Evolutionary conservation across 176 grass and related monocot genomes (phyloP), one percentile per base, ranked within the genome.

Genomic region (barley (Hordeum vulgare)): DNA sequence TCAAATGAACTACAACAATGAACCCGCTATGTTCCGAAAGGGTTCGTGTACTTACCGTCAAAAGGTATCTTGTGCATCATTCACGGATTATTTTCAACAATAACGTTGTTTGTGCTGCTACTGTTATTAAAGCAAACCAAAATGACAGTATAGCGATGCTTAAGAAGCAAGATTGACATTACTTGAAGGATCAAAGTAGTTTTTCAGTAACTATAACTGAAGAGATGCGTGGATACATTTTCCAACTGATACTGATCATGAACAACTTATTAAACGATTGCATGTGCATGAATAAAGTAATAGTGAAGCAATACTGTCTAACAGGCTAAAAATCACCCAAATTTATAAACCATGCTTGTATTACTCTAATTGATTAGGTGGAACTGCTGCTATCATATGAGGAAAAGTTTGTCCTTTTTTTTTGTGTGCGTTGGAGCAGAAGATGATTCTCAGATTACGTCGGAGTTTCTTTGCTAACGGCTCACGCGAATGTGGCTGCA

Each of bases 1-100:
- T 71, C 86, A 87, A 53, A 88, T 94, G 79, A 97, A 97, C 79
- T 97, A 97, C 61, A 80, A 94, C 79, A 85, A 97, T 24, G 81
- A 94, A 63, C 88, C 83, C 2, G 87, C 88, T 72, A 89, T 97
- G 44, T 97, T 92, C 64, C 83, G 83, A 61, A 97, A 94, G 45
- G 91, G 91, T 75, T 97, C 94, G 42, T 97, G 87, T 88, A 78
- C 86, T 66, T 97, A 88, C 53, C 63, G 83, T 61, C 73, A 88
- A 4, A 88, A 91, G 89, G 89, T 94, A 34, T 31, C 63, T 26
- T 24, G 35, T 21, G 62, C 57, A 7, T 49, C 33, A 69, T 78
- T 41, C 66, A n/a, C 39, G 37, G 39, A 33, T 5, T 31, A 53
- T 56, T 78, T 84, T 31, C 15, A 62, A 21, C 40, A 58, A 31